A percentile compares a stretch with the other conserved stretches of the same genome.
These are phyloP conservation scores for Trichoderma asperellum DNA, from an alignment of 2,329 filamentous ascomycete genomes.

Conservation along the genomic window DNA sequence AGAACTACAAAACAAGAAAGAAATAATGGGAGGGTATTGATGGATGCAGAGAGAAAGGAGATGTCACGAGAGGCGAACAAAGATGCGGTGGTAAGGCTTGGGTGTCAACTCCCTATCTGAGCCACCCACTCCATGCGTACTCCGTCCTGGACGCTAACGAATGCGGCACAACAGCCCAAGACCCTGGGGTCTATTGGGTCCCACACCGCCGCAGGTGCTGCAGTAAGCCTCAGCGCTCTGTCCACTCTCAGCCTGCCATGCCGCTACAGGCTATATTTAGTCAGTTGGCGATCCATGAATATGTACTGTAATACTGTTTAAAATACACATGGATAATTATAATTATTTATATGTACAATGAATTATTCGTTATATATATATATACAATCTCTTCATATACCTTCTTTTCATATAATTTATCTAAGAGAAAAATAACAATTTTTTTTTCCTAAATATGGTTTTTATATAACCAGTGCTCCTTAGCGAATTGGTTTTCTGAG, in stretches of 20 bases:
- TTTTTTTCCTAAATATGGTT: not conserved
- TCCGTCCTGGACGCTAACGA: not conserved
- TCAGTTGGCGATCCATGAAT: too few species aligned
- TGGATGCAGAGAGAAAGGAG: slow-evolving; percentile 23
- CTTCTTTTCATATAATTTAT: not conserved
- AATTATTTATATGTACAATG: not conserved
- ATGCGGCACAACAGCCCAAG: not conserved
- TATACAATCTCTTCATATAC: not conserved
- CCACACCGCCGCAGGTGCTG: slow-evolving; percentile 10
- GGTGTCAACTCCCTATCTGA: slow-evolving; percentile 26
- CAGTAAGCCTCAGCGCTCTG: not conserved
- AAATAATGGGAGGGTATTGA: not conserved
- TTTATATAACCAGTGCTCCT: not conserved
- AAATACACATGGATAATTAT: not conserved
- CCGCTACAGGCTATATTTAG: slow-evolving; percentile 1
- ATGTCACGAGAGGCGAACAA: slow-evolving; percentile 17
- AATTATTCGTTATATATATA: not conserved
- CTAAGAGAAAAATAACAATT: not conserved
- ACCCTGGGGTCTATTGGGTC: slow-evolving; percentile 15
- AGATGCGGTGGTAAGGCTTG: slow-evolving; percentile 23
- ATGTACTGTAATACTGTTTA: not conserved
- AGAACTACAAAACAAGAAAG: not conserved
- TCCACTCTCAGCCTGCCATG: not conserved
- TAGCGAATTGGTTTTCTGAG: not conserved
- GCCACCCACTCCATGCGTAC: slow-evolving; percentile 12